Percentiles rank a stretch among this genome's conserved stretches.
Evolutionary conservation across 176 grass and related monocot genomes (phyloP).

Genomic region (Cenchrus fungigraminus): DNA sequence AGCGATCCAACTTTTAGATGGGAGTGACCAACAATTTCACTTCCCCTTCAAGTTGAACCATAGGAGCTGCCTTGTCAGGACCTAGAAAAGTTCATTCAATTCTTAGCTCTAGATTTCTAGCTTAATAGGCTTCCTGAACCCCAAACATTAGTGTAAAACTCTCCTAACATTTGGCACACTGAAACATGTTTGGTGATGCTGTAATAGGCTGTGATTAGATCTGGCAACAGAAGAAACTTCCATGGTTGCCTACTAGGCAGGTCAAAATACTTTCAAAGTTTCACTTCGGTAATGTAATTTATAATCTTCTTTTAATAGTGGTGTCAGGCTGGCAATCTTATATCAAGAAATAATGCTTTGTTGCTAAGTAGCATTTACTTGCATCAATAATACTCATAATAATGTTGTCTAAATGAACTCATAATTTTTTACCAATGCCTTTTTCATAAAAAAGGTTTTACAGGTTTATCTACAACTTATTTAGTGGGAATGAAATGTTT

Average conservation of each 20-base stretch:
- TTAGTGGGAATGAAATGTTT: neutral
- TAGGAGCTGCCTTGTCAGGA: too few relatives aligned
- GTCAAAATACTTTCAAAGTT: neutral
- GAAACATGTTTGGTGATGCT: too few relatives aligned
- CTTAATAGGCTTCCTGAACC: neutral
- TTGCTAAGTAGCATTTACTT: conserved; percentile 18
- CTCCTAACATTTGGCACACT: too few relatives aligned
- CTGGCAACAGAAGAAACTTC: neutral
- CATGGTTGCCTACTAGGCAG: conserved; percentile 5
- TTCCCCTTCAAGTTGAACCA: too few relatives aligned
- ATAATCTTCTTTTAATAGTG: neutral
- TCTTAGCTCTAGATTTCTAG: neutral
- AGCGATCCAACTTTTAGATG: too few relatives aligned
- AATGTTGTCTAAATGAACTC: neutral
- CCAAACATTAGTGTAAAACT: neutral
- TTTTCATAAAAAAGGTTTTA: neutral
- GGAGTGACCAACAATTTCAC: too few relatives aligned
- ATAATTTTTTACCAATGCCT: conserved; percentile 5
- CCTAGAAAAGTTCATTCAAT: neutral
- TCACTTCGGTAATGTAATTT: neutral
- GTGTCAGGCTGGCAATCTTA: neutral
- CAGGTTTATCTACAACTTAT: neutral
- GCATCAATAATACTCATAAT: neutral
- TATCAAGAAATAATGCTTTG: neutral
- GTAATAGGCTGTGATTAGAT: too few relatives aligned